These are phyloP conservation scores for Alternaria gaisen DNA, from an alignment of 2,329 filamentous ascomycete genomes.

Conservation along the genomic window DNA sequence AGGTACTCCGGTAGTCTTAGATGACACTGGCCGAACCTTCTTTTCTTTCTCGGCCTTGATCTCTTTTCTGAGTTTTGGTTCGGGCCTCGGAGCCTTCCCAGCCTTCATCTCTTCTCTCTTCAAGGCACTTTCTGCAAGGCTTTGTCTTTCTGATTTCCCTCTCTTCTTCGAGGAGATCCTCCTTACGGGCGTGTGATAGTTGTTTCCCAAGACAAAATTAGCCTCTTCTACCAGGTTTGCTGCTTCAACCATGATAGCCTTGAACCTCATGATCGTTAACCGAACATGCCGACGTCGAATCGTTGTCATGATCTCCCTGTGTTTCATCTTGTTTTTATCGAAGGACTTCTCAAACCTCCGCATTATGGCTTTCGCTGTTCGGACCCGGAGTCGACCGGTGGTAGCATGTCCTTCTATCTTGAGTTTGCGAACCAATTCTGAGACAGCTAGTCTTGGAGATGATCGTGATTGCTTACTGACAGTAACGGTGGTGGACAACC, in stretches of 20 bases:
- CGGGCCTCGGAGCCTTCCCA: background rate
- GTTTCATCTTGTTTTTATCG: background rate
- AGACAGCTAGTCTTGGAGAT: conserved; percentile 3
- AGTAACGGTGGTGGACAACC: background rate
- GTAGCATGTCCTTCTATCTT: conserved; percentile 1
- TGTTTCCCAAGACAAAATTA: background rate
- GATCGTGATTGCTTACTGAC: background rate
- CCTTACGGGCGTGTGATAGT: background rate
- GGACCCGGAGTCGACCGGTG: conserved; percentile 5
- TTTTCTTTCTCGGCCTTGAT: background rate
- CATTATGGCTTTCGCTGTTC: conserved; percentile 10
- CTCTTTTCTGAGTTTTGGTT: background rate
- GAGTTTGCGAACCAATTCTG: conserved; percentile 1
- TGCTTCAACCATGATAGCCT: background rate
- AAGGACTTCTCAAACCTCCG: conserved; percentile 1
- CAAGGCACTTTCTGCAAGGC: background rate
- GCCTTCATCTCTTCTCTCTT: background rate
- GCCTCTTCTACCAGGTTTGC: background rate
- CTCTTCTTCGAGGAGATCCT: background rate
- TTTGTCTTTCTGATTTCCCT: background rate
- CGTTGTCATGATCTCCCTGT: background rate
- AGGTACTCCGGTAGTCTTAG: background rate
- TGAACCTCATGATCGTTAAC: background rate
- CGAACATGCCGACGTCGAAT: background rate
- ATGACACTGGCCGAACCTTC: background rate